Evolutionary conservation across 106 monocot genomes (phyloP).

Genomic region (Dendrobium officinale): DNA sequence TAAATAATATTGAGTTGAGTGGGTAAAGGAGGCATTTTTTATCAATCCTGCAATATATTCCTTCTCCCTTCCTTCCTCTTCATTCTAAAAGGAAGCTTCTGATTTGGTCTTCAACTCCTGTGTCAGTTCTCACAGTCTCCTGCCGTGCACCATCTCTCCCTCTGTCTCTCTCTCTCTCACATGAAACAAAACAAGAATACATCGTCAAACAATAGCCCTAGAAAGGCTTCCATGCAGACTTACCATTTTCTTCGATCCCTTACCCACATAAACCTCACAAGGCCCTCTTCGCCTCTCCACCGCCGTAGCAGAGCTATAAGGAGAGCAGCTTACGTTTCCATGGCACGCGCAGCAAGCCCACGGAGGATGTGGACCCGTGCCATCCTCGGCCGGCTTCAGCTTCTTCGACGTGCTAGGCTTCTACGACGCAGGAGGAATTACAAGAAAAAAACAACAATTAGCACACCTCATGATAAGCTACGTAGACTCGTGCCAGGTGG

Average conservation of each 20-base stretch:
- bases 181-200: background rate
- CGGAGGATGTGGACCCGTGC: slow-evolving; percentile 33
- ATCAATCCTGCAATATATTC: background rate
- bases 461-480: slow-evolving; percentile 18
- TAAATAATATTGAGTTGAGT: no score
- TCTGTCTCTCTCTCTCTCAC: background rate
- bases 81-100: background rate
- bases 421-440: background rate
- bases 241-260: slow-evolving; percentile 36
- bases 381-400: slow-evolving; percentile 13
- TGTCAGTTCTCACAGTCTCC: background rate
- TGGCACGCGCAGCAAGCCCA: slow-evolving; percentile 28
- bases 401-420: background rate
- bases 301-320: slow-evolving; percentile 18
- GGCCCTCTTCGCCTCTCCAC: background rate
- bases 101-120: background rate
- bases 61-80: background rate
- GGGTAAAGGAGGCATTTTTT: no score
- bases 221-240: slow-evolving; percentile 21
- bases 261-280: slow-evolving; percentile 11
- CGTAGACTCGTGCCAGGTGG: slow-evolving; percentile 43
- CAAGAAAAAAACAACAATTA: background rate
- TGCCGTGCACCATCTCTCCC: no score
- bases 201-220: slow-evolving; percentile 28
- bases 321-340: slow-evolving; percentile 43